phyloP scores from a whole-genome alignment of 2,329 filamentous ascomycete species.

The Thielaviopsis punctulata region DNA sequence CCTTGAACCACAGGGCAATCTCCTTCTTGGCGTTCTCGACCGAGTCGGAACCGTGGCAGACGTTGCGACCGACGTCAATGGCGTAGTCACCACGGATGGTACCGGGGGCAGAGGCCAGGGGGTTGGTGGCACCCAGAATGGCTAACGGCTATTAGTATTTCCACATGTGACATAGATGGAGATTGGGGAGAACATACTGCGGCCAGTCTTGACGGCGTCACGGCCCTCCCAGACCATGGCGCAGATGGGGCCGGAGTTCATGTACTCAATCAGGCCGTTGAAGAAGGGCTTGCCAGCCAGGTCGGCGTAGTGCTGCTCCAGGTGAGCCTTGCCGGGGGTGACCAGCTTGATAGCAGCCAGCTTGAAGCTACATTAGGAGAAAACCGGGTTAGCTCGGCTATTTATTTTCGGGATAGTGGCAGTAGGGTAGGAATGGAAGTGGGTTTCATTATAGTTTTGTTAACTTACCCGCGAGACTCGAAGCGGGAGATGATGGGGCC shows the following conservation, averaged over 20 bases:
- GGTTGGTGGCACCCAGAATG: slow-evolving; percentile 98
- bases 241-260: slow-evolving; percentile 89
- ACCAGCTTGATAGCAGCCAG: slow-evolving; percentile 94
- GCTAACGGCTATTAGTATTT: slow-evolving; percentile 24
- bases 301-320: slow-evolving; percentile 95
- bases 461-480: slow-evolving; percentile 73
- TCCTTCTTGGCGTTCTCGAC: slow-evolving; percentile 99
- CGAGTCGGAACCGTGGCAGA: slow-evolving; percentile 98
- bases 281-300: slow-evolving; percentile 94
- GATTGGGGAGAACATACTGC: slow-evolving; percentile 35
- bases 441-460: background rate
- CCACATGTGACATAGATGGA: background rate
- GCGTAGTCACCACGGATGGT: slow-evolving; percentile 95
- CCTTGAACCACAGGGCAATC: slow-evolving; percentile 96
- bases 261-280: slow-evolving; percentile 85
- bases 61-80: slow-evolving; percentile 76
- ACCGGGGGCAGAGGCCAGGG: slow-evolving; percentile 78
- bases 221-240: slow-evolving; percentile 99
- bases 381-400: background rate
- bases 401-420: background rate
- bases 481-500: slow-evolving; percentile 97
- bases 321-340: slow-evolving; percentile 78
- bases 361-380: slow-evolving; percentile 56
- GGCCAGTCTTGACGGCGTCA: slow-evolving; percentile 98
- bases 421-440: background rate